Base-by-base conservation (phyloP, 2,329 filamentous ascomycete genomes). In the Xylaria sp. region DNA sequence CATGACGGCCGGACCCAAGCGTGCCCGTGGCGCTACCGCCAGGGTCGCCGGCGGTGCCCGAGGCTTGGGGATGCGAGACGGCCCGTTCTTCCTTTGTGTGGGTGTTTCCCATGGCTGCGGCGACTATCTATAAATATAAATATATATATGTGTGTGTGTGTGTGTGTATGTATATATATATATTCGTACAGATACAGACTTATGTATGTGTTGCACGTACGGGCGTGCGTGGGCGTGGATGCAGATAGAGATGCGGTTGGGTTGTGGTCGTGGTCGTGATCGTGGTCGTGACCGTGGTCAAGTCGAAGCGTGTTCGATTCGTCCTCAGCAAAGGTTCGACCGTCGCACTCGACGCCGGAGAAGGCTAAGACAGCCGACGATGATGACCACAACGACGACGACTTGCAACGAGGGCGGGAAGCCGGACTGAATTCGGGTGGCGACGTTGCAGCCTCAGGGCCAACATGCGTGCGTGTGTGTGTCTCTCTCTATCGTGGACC, bases 81-180 rank as follows among this genome's bases (percentile, higher is more conserved):
- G 22, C 15, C 6, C 68, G 63, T 45, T 70, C 68, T 45, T 69
- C 68, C 44, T 69, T 70, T 7, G 68, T 70, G 44, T 69, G 68
- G 15, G 56, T 61, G 29, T 70, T 70, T 15, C 68, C 68, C 68
- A 70, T 70, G 45, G 25, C 55, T 15, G 39, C 47, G 50, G 31
- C 38, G 31, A 13, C 62, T 50, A 20, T 5, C 20, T 61, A 44
- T n/a, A 33, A 33, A 42, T 45, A 33, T n/a, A 33, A 44, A n/a
- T 50, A 20, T 31, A 25, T 29, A 33, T 55, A 13, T n/a, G n/a
- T 22, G 9, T 44, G 7, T 45, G 27, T 64, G 20, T 4, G 11
- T 5, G 39, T 50, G n/a, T 10, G 15, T n/a, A n/a, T n/a, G n/a
- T n/a, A n/a, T n/a, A n/a, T n/a, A n/a, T 17, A 15, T 27, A 17